phyloP scores from a whole-genome alignment of 2,329 filamentous ascomycete genomes.

The Lachnellula cervina region DNA sequence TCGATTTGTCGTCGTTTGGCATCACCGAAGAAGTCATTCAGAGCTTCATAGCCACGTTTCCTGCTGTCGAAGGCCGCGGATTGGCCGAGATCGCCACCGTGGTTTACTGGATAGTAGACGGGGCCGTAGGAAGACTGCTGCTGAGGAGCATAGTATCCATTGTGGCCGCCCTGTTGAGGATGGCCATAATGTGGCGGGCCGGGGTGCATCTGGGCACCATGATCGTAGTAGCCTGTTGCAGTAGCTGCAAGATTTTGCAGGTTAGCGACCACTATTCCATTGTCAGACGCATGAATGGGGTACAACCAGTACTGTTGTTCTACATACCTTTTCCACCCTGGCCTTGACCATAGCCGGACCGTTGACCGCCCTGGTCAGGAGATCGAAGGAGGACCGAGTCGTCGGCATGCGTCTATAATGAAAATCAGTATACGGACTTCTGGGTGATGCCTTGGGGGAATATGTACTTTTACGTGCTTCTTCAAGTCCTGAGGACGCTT shows the following conservation, averaged over 20 bases:
- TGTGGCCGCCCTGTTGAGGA: conserved; percentile 49
- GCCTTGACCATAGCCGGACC: conserved; percentile 50
- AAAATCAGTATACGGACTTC: conserved; percentile 21
- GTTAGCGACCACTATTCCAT: conserved; percentile 29
- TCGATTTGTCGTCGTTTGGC: conserved; percentile 90
- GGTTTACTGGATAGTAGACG: conserved; percentile 71
- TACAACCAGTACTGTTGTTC: conserved; percentile 22
- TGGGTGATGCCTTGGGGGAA: background rate
- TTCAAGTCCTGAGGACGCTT: conserved; percentile 98
- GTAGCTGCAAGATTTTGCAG: conserved; percentile 31
- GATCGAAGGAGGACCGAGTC: conserved; percentile 67
- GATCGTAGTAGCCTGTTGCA: conserved; percentile 52
- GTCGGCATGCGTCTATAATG: conserved; percentile 74
- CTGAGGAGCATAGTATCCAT: conserved; percentile 48
- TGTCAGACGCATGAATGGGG: conserved; percentile 25
- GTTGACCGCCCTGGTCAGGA: conserved; percentile 29
- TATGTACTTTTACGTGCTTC: conserved; percentile 84
- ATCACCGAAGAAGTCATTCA: conserved; percentile 92
- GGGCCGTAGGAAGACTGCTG: conserved; percentile 58
- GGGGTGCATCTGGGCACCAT: conserved; percentile 56
- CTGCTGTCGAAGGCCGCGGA: conserved; percentile 62
- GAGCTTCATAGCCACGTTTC: conserved; percentile 79
- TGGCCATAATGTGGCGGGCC: conserved; percentile 47
- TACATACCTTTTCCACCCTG: conserved; percentile 38
- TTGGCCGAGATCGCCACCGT: conserved; percentile 62